Evolutionary conservation across 179 eudicot species (phyloP).

Genomic region (Beta lomatogona): DNA sequence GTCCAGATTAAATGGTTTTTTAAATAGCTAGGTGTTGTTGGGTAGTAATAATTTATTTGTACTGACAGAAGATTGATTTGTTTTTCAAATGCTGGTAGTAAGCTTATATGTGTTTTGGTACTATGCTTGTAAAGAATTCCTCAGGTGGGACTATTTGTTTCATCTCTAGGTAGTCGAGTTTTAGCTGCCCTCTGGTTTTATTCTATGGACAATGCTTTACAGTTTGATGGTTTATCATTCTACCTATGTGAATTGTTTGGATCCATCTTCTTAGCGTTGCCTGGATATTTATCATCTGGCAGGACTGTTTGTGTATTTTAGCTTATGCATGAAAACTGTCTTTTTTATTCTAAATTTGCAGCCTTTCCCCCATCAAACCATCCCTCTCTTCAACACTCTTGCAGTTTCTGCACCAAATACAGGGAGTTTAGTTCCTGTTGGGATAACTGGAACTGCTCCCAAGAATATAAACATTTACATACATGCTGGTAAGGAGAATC

Average conservation of each 20-base stretch:
- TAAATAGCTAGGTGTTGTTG: neutral
- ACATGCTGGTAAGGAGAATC: conserved; percentile 68
- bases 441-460: conserved; percentile 55
- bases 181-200: neutral
- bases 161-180: no score
- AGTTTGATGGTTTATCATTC: neutral
- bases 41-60: neutral
- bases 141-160: no score
- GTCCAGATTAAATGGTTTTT: conserved; percentile 68
- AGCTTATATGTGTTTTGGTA: neutral
- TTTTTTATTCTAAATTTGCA: conserved; percentile 33
- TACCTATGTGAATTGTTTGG: neutral
- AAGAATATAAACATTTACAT: conserved; percentile 85
- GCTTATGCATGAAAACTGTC: neutral
- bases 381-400: conserved; percentile 63
- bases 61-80: neutral
- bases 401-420: conserved; percentile 43
- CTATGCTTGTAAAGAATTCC: no score
- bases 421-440: conserved; percentile 58
- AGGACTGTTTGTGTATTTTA: neutral
- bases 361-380: conserved; percentile 90
- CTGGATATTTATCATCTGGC: neutral
- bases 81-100: neutral
- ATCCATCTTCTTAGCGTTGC: neutral
- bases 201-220: neutral